phyloP scores from a whole-genome alignment of 2,329 filamentous ascomycete species.

The Arthrobotrys entomopaga region DNA sequence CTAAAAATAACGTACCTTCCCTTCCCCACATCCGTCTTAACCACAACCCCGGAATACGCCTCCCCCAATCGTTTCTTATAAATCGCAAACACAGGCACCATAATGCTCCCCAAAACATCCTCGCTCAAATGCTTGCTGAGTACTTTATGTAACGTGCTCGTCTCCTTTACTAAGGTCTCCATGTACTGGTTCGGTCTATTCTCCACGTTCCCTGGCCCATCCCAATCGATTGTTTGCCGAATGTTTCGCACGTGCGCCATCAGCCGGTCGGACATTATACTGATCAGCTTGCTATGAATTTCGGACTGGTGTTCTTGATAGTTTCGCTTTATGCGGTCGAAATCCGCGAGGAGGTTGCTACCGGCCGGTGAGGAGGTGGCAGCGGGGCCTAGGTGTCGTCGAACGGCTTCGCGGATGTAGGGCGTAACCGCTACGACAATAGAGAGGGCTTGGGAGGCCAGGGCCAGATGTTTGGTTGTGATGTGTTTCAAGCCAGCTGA shows the following conservation, averaged over 20 bases:
- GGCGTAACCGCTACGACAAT: conserved; percentile 89
- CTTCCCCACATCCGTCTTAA: conserved; percentile 75
- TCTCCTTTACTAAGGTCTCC: conserved; percentile 88
- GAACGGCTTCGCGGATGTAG: conserved; percentile 88
- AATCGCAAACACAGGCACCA: conserved; percentile 82
- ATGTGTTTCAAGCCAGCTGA: conserved; percentile 95
- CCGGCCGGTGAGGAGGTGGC: conserved; percentile 67
- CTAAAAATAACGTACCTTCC: conserved; percentile 70
- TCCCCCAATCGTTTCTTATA: conserved; percentile 82
- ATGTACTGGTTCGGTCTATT: conserved; percentile 75
- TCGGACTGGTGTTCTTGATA: conserved; percentile 89
- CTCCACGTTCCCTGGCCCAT: conserved; percentile 64
- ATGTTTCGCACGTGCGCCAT: conserved; percentile 78
- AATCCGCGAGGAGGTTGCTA: conserved; percentile 75
- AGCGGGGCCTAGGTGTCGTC: conserved; percentile 72
- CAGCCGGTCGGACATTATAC: conserved; percentile 86
- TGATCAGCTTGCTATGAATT: conserved; percentile 91
- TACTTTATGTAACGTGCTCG: conserved; percentile 82
- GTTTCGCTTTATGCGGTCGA: conserved; percentile 81
- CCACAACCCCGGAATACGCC: conserved; percentile 73
- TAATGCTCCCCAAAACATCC: conserved; percentile 80
- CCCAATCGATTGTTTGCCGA: conserved; percentile 76
- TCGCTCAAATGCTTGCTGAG: conserved; percentile 84
- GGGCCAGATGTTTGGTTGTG: conserved; percentile 90
- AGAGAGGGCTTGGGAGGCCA: conserved; percentile 86